Evolutionary conservation across 495 filamentous ascomycete genomes (phyloP).

Genomic region (Penicillium ochrochloron): DNA sequence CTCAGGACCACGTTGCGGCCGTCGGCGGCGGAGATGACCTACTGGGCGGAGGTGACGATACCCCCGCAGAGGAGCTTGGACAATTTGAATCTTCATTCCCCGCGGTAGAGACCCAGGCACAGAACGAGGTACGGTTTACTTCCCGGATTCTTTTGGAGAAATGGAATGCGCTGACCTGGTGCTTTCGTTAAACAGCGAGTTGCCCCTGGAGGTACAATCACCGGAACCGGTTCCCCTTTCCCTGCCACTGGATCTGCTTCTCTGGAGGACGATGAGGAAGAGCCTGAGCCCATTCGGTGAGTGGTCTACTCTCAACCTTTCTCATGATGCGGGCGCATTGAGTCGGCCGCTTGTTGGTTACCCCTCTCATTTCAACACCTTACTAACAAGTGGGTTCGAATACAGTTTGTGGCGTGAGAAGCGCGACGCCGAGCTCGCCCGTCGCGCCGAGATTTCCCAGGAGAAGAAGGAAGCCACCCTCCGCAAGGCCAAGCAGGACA

Average conservation of each 20-base stretch:
- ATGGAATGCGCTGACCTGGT: slow-evolving; percentile 28
- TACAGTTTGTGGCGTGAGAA: slow-evolving; percentile 85
- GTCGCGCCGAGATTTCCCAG: slow-evolving; percentile 76
- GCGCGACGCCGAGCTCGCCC: slow-evolving; percentile 74
- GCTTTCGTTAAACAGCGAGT: slow-evolving; percentile 56
- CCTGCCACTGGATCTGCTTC: slow-evolving; percentile 60
- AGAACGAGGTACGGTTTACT: slow-evolving; percentile 70
- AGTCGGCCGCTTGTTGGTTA: background rate
- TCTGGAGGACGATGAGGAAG: slow-evolving; percentile 67
- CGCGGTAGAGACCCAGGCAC: slow-evolving; percentile 65
- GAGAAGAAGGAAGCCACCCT: slow-evolving; percentile 80
- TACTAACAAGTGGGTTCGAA: slow-evolving; percentile 12
- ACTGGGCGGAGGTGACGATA: slow-evolving; percentile 60
- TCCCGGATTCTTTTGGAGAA: slow-evolving; percentile 3
- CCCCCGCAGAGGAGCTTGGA: slow-evolving; percentile 58
- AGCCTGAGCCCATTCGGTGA: slow-evolving; percentile 83
- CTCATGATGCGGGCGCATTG: slow-evolving; percentile 17
- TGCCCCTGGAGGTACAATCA: slow-evolving; percentile 87
- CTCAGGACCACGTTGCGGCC: slow-evolving; percentile 68
- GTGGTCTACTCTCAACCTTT: slow-evolving; percentile 11
- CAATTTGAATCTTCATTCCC: slow-evolving; percentile 90
- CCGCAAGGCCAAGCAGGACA: slow-evolving; percentile 81
- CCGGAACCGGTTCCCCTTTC: slow-evolving; percentile 77
- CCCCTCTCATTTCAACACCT: background rate
- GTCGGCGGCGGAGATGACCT: slow-evolving; percentile 72